Percentiles rank a stretch among this genome's conserved stretches.
phyloP scores from a whole-genome alignment of 192 early-diverging fungal species.

The Backusella luteola region DNA sequence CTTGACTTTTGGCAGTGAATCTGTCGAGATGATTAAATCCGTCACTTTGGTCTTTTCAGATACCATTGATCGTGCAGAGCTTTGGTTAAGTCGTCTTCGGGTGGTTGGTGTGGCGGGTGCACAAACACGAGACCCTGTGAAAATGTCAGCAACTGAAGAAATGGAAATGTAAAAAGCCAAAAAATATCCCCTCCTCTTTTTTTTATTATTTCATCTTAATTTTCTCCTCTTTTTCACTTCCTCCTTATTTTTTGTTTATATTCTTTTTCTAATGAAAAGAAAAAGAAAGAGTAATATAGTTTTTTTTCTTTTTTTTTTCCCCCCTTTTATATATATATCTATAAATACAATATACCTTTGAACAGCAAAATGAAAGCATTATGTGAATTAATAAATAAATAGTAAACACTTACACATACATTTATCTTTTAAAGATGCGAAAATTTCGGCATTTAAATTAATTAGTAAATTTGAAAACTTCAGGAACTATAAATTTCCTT shows the following conservation, averaged over 20 bases:
- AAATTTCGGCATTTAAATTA: background rate
- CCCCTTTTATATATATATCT: background rate
- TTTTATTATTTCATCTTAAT: background rate
- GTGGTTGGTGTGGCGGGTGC: constrained; percentile 16
- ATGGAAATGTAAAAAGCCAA: constrained; percentile 5
- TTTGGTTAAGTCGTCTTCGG: constrained; percentile 53
- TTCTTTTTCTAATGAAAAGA: background rate
- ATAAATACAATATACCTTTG: too few relatives aligned
- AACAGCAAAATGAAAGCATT: background rate
- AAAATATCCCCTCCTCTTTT: background rate
- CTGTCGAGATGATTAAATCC: constrained; percentile 61
- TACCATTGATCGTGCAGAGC: constrained; percentile 66
- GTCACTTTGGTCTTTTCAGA: constrained; percentile 67
- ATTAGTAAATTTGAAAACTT: background rate
- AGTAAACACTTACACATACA: background rate
- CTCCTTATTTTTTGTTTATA: constrained; percentile 1
- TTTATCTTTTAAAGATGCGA: background rate
- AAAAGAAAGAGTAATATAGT: background rate
- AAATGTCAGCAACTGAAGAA: background rate
- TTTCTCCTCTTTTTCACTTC: background rate
- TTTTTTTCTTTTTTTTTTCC: background rate
- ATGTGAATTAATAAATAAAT: background rate
- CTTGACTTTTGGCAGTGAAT: constrained; percentile 71
- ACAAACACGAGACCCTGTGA: constrained; percentile 10
- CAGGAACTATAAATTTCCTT: constrained; percentile 2